Conservation (phyloP, 805 yeast species). For the Yarrowia osloensis region DNA sequence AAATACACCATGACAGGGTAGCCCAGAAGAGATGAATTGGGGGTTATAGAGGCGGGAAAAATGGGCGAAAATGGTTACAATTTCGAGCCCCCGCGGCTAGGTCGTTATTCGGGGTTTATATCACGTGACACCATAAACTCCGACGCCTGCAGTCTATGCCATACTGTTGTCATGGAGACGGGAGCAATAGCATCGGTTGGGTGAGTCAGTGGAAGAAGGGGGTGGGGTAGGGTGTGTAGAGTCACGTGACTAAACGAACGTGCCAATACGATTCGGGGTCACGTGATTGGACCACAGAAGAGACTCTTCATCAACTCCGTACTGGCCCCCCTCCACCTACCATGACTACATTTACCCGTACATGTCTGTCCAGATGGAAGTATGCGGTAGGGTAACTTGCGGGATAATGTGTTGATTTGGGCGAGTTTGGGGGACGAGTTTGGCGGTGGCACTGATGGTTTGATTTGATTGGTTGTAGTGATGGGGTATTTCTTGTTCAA, state of each 20-base stretch:
- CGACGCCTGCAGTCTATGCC: not conserved
- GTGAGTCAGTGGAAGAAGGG: too few species aligned
- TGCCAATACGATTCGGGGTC: too few species aligned
- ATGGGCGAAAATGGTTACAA: too few species aligned
- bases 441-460: not conserved
- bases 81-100: not conserved
- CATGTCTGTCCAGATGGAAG: not conserved
- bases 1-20: not conserved
- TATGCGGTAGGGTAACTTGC: constrained; percentile 23
- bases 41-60: too few species aligned
- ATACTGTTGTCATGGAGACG: not conserved
- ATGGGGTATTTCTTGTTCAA: too few species aligned
- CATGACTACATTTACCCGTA: constrained; percentile 15
- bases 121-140: not conserved
- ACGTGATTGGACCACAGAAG: too few species aligned
- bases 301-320: too few species aligned
- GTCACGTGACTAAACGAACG: not conserved
- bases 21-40: too few species aligned
- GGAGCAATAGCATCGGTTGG: too few species aligned
- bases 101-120: too few species aligned
- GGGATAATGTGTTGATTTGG: not conserved
- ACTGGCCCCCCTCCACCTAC: too few species aligned
- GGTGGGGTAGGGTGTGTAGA: too few species aligned
- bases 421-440: not conserved
- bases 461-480: not conserved